These are phyloP conservation scores for Termitomyces sp. DNA, from an alignment of 768 basidiomycete genomes.

Conservation along the genomic window DNA sequence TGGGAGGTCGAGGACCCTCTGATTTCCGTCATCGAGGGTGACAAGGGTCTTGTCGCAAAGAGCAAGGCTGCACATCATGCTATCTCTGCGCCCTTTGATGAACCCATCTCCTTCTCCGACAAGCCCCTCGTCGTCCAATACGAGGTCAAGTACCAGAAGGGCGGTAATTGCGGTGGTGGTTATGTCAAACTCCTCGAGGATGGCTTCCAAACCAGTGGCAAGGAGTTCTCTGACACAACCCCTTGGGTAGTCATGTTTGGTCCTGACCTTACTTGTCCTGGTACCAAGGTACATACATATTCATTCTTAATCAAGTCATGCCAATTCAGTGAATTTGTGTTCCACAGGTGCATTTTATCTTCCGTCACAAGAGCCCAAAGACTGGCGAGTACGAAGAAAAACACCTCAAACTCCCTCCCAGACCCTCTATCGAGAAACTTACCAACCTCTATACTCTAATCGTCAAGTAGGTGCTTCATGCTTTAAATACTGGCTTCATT, in stretches of 20 bases:
- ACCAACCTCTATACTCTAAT: constrained; percentile 95
- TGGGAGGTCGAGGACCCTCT: constrained; percentile 94
- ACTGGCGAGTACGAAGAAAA: constrained; percentile 96
- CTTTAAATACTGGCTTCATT: not conserved
- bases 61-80: constrained; percentile 98
- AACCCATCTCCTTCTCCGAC: constrained; percentile 72
- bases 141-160: constrained; percentile 99
- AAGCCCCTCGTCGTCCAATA: constrained; percentile 95
- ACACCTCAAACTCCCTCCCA: constrained; percentile 78
- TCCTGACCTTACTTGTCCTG: constrained; percentile 90
- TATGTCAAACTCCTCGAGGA: constrained; percentile 95
- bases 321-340: not conserved
- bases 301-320: not conserved
- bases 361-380: constrained; percentile 94
- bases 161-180: constrained; percentile 98
- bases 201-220: constrained; percentile 89
- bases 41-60: constrained; percentile 92
- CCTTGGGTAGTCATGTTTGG: constrained; percentile 98
- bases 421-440: constrained; percentile 82
- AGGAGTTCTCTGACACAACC: constrained; percentile 91
- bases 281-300: constrained; percentile 68
- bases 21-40: constrained; percentile 70
- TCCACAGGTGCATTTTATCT: constrained; percentile 91
- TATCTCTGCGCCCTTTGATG: constrained; percentile 86
- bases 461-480: constrained; percentile 59